Evolutionary conservation across 805 yeast species (phyloP), one percentile per base, ranked within the genome.

Genomic region (Candida suzukii): DNA sequence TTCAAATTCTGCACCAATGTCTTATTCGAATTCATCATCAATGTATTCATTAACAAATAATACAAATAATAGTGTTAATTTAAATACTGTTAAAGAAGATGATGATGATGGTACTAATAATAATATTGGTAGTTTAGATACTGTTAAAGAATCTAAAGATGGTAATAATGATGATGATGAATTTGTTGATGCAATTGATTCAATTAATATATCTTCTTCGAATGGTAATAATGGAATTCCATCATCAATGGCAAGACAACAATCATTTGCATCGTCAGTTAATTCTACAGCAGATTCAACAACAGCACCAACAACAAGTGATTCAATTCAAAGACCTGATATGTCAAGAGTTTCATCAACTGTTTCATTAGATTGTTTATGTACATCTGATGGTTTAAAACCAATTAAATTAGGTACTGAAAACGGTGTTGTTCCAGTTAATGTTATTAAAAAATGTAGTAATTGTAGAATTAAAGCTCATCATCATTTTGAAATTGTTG

Each of bases 371-470:
- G 44, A 47, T 35, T 49, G 54, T 2, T 40, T 54, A 21, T 54
- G 51, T 40, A 53, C 57, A 2, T 22, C 40, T 20, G 56, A 53
- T 19, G 59, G 59, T 12, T 8, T 44, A 6, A 49, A 42, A 26
- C 48, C 49, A 5, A 53, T 54, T 40, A 52, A 46, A 20, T 37
- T 53, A 25, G 39, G 47, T 24, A 53, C 50, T 35, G 9, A 19
- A 6, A 41, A 44, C 17, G 31, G 36, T n/a, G 53, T 58, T 26
- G 49, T 60, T 16, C 53, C 61, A 3, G 45, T 46, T 27, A 56
- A 49, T 2, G 38, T 49, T 11, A 56, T 58, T 25, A 49, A 45
- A 35, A 56, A 50, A 38, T 52, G 57, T 33, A 51, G 57, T n/a
- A 33, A 36, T 20, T 47, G 53, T 27, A 42, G 35, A 12, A 42